Evolutionary conservation across 495 filamentous ascomycete species (phyloP), one percentile per base, ranked within the genome.

Genomic region (Viridothelium virens): DNA sequence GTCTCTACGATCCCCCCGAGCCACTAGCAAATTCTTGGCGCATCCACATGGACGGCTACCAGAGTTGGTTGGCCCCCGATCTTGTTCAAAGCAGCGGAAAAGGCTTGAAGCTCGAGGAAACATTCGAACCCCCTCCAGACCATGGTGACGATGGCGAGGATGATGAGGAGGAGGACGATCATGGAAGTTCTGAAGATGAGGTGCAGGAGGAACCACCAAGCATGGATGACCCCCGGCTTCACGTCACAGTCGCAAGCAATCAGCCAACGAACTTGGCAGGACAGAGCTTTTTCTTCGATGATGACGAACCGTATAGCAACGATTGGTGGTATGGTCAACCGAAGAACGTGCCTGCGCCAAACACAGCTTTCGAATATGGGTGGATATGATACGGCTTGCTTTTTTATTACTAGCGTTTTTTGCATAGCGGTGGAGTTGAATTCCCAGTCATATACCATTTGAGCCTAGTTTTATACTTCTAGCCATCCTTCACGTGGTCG

Each of bases 81-180:
- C 46, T 74, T 69, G 39, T 65, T 7, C 61, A 69, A 63, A 61
- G 70, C 3, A 76, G 79, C 12, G 89, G 89, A 50, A 89, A 89
- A 71, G 90, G 89, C 0, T 75, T 92, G 70, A 95, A 92, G 72
- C 78, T 95, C 14, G 90, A 92, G 78, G 90, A 93, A 67, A 87
- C 87, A 4, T 95, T 90, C 82, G 85, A 86, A 39, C 90, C 91
- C 12, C 88, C 89, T 6, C 79, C 76, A 16, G 53, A 59, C 31
- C n/a, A 59, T 31, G 53, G 18, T 59, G 85, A 88, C 5, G 83
- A 85, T 38, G 82, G 86, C 1, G 81, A 83, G 5, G 81, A 84
- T 0, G 83, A 74, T 0, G 83, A 74, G 2, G 81, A 81, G 10
- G 78, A 77, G 11, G 74, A 72, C 12, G 53, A 59, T 31, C 77